Conservation (phyloP, 139 green algal species). For the Penium margaritaceum region DNA sequence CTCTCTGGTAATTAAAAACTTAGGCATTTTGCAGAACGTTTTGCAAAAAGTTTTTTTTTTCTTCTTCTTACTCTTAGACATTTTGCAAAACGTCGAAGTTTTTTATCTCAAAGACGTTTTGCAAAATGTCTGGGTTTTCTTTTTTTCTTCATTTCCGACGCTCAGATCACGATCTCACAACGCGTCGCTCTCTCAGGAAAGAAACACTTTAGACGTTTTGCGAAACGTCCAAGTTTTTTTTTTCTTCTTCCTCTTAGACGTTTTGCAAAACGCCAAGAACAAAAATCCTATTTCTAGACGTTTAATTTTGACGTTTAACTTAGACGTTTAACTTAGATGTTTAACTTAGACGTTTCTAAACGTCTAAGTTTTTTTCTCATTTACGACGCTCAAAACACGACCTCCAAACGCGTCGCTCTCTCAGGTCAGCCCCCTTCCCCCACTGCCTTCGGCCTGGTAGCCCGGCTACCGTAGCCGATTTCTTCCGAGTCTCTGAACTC, state of each 20-base stretch:
- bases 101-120: slow-evolving; percentile 52
- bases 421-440: no score
- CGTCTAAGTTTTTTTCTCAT: no score
- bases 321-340: slow-evolving; percentile 53
- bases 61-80: slow-evolving; percentile 10
- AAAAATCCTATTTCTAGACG: no score
- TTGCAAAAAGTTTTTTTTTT: neutral
- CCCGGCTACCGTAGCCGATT: no score
- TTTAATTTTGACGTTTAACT: no score
- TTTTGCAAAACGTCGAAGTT: slow-evolving; percentile 22
- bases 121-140: slow-evolving; percentile 11
- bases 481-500: no score
- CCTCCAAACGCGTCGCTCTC: slow-evolving; percentile 41
- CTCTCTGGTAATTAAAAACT: slow-evolving; percentile 39
- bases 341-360: slow-evolving; percentile 38
- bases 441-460: no score
- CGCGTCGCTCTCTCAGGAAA: slow-evolving; percentile 41
- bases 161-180: slow-evolving; percentile 48
- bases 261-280: slow-evolving; percentile 19
- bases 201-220: no score
- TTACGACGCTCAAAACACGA: slow-evolving; percentile 48
- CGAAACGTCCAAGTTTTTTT: neutral
- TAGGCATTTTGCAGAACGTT: no score
- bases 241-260: slow-evolving; percentile 10
- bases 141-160: no score